Base-by-base conservation (phyloP, 2,329 filamentous ascomycete species). In the Colletotrichum cordylinicola region DNA sequence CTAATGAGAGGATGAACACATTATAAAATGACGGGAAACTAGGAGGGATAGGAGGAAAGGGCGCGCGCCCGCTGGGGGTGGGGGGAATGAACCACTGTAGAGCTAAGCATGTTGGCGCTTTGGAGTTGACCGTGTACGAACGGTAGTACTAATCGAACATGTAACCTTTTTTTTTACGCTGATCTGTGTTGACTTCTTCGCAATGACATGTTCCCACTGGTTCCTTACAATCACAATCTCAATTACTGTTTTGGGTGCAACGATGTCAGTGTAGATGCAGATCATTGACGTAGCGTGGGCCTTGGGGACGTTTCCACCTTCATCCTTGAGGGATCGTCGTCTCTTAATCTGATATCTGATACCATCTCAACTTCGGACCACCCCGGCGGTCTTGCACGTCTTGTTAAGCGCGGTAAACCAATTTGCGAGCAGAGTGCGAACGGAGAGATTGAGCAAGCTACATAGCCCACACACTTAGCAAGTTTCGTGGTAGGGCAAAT, bases 61-160 rank as follows among this genome's bases (percentile, higher is more conserved):
- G 68, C 24, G 56, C 43, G 43, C n/a, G 10, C 43, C 2, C 24
- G 31, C 31, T 33, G 5, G 31, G 43, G 18, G 43, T 18, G 43
- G 10, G 21, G 43, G n/a, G 65, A 37, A 31, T 7, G 37, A 13
- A 55, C 8, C 31, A 31, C 18, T 58, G 61, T 65, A 76, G 64
- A 76, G 70, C 48, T 74, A 39, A 73, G 74, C 60, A 48, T 70
- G 71, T 65, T 55, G 74, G 74, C 70, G 74, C 74, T 39, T 52
- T 35, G 70, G 31, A 65, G 56, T 74, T 70, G 66, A 61, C 58
- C 58, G 31, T 61, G 58, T 37, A 61, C 12, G 33, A 31, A 18
- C 58, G 58, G 58, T 16, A 37, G 12, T 18, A 58, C 29, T 35
- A 37, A 35, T 37, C 4, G n/a, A 61, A 61, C 58, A 33, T 52